Base-by-base conservation (phyloP, 345 rosid genomes). In the Eucalyptus grandis region DNA sequence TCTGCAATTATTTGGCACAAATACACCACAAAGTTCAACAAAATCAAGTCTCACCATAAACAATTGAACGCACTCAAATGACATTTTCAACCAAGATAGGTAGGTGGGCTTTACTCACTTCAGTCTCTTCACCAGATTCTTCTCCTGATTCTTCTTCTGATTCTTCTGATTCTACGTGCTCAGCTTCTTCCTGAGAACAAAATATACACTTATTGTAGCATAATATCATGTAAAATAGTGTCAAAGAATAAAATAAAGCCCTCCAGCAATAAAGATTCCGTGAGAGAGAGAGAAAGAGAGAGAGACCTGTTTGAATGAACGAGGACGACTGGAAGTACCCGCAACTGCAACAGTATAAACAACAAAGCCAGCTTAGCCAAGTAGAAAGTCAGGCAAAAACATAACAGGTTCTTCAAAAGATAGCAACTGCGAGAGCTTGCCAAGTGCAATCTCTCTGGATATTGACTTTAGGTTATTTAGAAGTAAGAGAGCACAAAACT, bases 301-400 rank as follows among this genome's bases (percentile, higher is more conserved):
- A 89, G 30, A 30, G 44, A 96, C 99, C 98, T 89, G 92, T 90
- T 93, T 97, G 92, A 98, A 98, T 34, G 98, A 94, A 14, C 96
- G 94, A 65, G 99, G 99, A 49, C 99, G 98, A 44, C 92, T 56
- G 19, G 99, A 95, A 88, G 97, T 94, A 85, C 99, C 99, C 43
- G 99, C 97, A 95, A 93, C 99, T 98, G 93, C 93, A 95, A 87
- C 87, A 87, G 87, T 81, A 26, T 49, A 44, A 56, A 86, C 47
- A 47, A 87, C 34, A 88, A 54, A 86, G 19, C 34, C 49, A 88
- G 22, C 86, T 69, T 88, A 67, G 86, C 43, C 46, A 21, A 40
- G 69, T 37, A 6, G 7, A 37, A 87, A 54, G 30, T 43, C 62
- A 53, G 40, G 43, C 44, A 22, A 86, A 58, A 86, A 21, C 30